Conservation (phyloP, 169 alveolate species). For the Plasmodium adleri region DNA sequence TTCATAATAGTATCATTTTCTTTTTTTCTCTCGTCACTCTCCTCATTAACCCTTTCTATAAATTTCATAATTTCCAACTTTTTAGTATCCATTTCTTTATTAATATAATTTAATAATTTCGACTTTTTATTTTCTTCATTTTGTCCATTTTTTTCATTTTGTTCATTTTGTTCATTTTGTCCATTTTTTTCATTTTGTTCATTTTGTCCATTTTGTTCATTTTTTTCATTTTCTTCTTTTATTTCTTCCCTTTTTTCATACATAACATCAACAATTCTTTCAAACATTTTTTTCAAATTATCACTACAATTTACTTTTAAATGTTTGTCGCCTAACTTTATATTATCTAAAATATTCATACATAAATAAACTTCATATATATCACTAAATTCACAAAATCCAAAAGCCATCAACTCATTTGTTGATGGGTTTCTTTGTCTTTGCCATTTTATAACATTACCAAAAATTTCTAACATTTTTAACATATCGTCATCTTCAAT, state of each 20-base stretch:
- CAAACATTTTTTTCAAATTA: constrained; percentile 21
- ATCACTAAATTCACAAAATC: constrained; percentile 83
- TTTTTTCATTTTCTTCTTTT: not conserved
- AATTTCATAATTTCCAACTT: constrained; percentile 2
- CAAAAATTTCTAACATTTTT: constrained; percentile 71
- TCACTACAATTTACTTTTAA: constrained; percentile 65
- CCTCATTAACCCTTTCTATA: constrained; percentile 5
- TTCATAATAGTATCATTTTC: not conserved
- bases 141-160: not conserved
- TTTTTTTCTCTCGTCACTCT: constrained; percentile 11
- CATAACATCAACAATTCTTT: constrained; percentile 27
- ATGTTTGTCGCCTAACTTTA: constrained; percentile 61
- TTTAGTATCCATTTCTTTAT: constrained; percentile 14
- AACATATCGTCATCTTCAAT: constrained; percentile 30
- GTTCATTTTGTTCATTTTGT: not conserved
- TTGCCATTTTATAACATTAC: constrained; percentile 79
- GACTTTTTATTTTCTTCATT: constrained; percentile 6
- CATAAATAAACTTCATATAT: constrained; percentile 81
- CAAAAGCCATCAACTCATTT: constrained; percentile 80
- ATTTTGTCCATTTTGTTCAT: not conserved
- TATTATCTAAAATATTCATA: constrained; percentile 74
- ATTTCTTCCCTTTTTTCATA: constrained; percentile 27
- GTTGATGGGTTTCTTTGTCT: constrained; percentile 83
- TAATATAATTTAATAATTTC: constrained; percentile 22
- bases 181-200: not conserved